Evolutionary conservation across 257 asterid species (phyloP).

Genomic region (Nicotiana paniculata): DNA sequence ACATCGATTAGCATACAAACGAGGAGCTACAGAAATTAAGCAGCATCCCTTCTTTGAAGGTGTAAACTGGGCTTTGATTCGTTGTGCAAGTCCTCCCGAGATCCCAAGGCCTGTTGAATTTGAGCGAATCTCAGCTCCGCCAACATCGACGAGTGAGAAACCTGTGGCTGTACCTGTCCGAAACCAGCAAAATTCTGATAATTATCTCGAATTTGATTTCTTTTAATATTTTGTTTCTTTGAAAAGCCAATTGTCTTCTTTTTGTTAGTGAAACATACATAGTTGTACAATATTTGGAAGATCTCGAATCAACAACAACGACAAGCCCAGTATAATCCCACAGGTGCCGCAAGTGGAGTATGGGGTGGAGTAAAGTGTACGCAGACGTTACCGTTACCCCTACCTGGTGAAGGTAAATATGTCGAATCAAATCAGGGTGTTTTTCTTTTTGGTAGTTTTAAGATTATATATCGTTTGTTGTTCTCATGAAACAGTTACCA

Average conservation of each 20-base stretch:
- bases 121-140: neutral
- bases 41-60: slow-evolving; percentile 8
- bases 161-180: neutral
- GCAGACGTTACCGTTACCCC: too few relatives aligned
- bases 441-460: neutral
- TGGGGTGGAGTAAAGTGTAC: too few relatives aligned
- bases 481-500: neutral
- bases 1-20: slow-evolving; percentile 1
- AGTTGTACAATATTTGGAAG: neutral
- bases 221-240: neutral
- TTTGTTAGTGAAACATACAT: neutral
- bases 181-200: neutral
- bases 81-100: slow-evolving; percentile 5
- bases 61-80: slow-evolving; percentile 8
- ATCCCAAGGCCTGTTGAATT: slow-evolving; percentile 3
- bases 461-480: neutral
- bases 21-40: slow-evolving; percentile 8
- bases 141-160: neutral
- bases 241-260: neutral
- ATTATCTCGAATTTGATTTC: slow-evolving; percentile 5
- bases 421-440: neutral
- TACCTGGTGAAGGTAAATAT: too few relatives aligned
- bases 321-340: too few relatives aligned
- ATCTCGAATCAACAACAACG: neutral
- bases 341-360: too few relatives aligned